Evolutionary conservation across 345 rosid species (phyloP), one percentile per base, ranked within the genome.

Genomic region (Schrenkiella parvula): DNA sequence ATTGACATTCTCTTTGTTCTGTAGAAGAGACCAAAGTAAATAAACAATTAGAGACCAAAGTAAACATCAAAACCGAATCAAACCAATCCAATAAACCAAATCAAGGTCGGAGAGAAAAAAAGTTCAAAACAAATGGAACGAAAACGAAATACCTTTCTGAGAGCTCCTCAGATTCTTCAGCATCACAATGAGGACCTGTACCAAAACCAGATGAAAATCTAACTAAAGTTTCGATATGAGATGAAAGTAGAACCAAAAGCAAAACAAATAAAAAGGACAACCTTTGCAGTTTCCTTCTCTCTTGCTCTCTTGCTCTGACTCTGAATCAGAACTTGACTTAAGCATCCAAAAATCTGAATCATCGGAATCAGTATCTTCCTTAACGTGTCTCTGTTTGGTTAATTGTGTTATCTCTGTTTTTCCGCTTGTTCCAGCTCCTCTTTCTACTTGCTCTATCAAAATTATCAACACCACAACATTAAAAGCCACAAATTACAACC

Each of bases 1-100:
- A 84, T 82, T 0, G 92, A 78, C 88, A 85, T 77, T 75, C 97
- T 84, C 81, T 91, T 93, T 51, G 95, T 82, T 77, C 98, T 93
- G 86, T 68, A 19, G 5, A 19, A 62, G n/a, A 34, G 23, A 35
- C 57, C n/a, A 64, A 66, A 15, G 15, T 2, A 48, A 60, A 55
- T 2, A 48, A 60, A 55, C 47, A 25, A 17, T 15, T 53, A 64
- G 57, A 18, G 1, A n/a, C n/a, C n/a, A n/a, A n/a, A n/a, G 15
- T 23, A 13, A 41, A 3, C 22, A 17, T 42, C 31, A 12, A 32
- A 47, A 34, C 15, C 10, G 11, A 53, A 67, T 15, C 0, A 31
- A 48, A 53, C 43, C 44, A 15, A 57, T n/a, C n/a, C n/a, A n/a
- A n/a, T n/a, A n/a, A n/a, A n/a, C n/a, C n/a, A n/a, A n/a, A n/a